Evolutionary conservation across 1,284 basidiomycete species (phyloP), one percentile per base, ranked within the genome.

Genomic region (Anthracocystis setariae): DNA sequence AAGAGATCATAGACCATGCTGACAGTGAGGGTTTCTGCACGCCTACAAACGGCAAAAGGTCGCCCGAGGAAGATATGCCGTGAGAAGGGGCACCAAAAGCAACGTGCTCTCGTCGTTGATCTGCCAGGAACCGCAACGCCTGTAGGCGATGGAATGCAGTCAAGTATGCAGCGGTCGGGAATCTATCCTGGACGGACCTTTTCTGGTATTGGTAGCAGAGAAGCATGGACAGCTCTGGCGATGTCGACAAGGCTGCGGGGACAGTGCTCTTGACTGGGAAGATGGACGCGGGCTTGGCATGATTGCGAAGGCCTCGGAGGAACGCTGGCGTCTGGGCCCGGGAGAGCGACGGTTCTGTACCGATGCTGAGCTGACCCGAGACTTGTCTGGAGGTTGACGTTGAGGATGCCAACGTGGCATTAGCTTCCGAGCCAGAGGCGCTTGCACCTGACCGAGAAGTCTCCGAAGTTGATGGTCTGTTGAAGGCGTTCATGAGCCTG

Each of bases 171-270:
- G 49, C 44, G 20, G 57, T 63, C 4, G 44, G 40, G 40, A 56
- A 48, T 5, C 29, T 27, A 4, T 39, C 1, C 23, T 53, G 47
- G 8, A 38, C 21, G 2, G 62, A 23, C 25, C 33, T 29, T 15
- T 35, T 27, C 25, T 49, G 64, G 24, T 49, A 57, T 42, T 66
- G 64, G 53, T 74, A 66, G 57, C 59, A 65, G 3, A 46, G 38
- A n/a, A 72, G 58, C 64, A 65, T 57, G 40, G 73, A 67, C 7
- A 74, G 64, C 52, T 74, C 73, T 0, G 73, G 73, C 2, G 73
- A 74, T n/a, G 73, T 54, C 17, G 68, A 68, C 8, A 74, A 40
- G 12, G 73, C 68, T 7, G 64, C 47, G 3, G 64, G 54, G 18
- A 47, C 49, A 1, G 49, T 51, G 5, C 12, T 12, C 20, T 48